Conservation (phyloP, 2,329 filamentous ascomycete genomes). For the Stachybotrys chlorohalonatus region DNA sequence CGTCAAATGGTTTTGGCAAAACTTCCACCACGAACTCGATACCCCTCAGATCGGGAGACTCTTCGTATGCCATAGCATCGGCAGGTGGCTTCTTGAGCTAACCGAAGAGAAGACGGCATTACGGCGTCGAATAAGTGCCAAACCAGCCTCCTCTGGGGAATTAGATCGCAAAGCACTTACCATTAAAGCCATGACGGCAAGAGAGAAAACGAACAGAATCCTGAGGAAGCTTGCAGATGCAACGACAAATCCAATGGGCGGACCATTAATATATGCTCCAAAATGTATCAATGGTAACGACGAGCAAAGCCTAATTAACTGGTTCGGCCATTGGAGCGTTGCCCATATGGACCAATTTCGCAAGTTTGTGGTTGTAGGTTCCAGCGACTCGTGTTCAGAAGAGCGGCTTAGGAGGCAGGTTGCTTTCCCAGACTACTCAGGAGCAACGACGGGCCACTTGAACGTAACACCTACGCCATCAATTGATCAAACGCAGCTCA, state of each 20-base stretch:
- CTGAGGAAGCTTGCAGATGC: slow-evolving; percentile 9
- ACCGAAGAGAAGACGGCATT: slow-evolving; percentile 8
- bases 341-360: slow-evolving; percentile 39
- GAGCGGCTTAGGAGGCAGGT: not conserved
- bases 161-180: not conserved
- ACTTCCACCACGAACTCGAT: slow-evolving; percentile 6
- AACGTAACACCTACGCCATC: too few species aligned
- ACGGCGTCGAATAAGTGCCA: not conserved
- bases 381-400: slow-evolving; percentile 12
- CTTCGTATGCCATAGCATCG: slow-evolving; percentile 17
- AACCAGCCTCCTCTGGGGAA: too few species aligned
- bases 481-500: too few species aligned
- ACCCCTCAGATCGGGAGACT: slow-evolving; percentile 13
- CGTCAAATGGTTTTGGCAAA: slow-evolving; percentile 24
- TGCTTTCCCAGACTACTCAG: not conserved
- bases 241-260: slow-evolving; percentile 5
- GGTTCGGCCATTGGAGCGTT: slow-evolving; percentile 52
- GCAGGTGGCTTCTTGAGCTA: slow-evolving; percentile 20
- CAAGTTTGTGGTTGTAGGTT: slow-evolving; percentile 47
- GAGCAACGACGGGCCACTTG: not conserved
- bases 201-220: slow-evolving; percentile 12
- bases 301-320: slow-evolving; percentile 54
- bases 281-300: slow-evolving; percentile 44
- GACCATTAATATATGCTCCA: slow-evolving; percentile 36
- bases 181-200: slow-evolving; percentile 8